phyloP scores from a whole-genome alignment of 1,284 basidiomycete genomes.

The Leccinum solheimii region DNA sequence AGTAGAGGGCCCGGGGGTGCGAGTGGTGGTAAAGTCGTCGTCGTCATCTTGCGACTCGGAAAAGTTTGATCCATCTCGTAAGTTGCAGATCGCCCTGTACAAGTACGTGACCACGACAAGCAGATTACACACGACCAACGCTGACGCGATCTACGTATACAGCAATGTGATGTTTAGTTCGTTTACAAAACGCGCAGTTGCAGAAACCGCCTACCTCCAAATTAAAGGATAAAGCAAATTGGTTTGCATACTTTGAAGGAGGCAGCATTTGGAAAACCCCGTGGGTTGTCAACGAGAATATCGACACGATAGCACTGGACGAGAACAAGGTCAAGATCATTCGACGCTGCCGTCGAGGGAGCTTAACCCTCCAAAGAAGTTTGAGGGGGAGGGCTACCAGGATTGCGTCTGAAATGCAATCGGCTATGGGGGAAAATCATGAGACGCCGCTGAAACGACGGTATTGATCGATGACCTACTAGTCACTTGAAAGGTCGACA shows the following conservation, averaged over 20 bases:
- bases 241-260: not conserved
- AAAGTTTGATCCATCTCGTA: not conserved
- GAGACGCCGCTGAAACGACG: not conserved
- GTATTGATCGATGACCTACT: not conserved
- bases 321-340: not conserved
- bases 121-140: not conserved
- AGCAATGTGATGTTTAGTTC: not conserved
- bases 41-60: not conserved
- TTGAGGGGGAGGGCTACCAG: not conserved
- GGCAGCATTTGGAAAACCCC: not conserved
- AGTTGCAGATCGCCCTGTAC: not conserved
- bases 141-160: not conserved
- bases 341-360: not conserved
- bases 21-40: not conserved
- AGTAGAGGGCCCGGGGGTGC: not conserved
- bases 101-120: not conserved
- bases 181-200: not conserved
- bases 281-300: not conserved
- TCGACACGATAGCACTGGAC: not conserved
- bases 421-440: not conserved
- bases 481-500: not conserved
- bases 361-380: not conserved
- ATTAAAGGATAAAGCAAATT: not conserved
- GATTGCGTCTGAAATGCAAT: not conserved
- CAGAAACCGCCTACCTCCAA: not conserved